phyloP scores from a whole-genome alignment of 176 grass and related monocot species.

The barley (Hordeum vulgare) region MorexV3_pseudomolecules_assembly NC_058520.1:499537214-499537713 shows the following conservation, averaged over 20 bases:
- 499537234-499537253: slow-evolving; percentile 74
- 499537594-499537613: not conserved
- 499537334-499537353: slow-evolving; percentile 51
- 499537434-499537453: slow-evolving; percentile 15
- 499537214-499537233: slow-evolving; percentile 49
- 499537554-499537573: slow-evolving; percentile 55
- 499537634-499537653: not conserved
- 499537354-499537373: slow-evolving; percentile 46
- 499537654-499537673: no score
- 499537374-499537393: slow-evolving; percentile 5
- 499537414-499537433: slow-evolving; percentile 15
- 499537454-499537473: slow-evolving; percentile 18
- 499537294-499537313: slow-evolving; percentile 64
- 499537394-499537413: not conserved
- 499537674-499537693: not conserved
- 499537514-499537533: slow-evolving; percentile 31
- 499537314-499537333: slow-evolving; percentile 25
- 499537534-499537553: slow-evolving; percentile 34
- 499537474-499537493: slow-evolving; percentile 19
- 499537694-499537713: not conserved
- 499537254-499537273: slow-evolving; percentile 97
- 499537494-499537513: slow-evolving; percentile 20
- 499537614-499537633: not conserved
- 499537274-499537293: slow-evolving; percentile 91
- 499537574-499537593: not conserved